A percentile compares a stretch with the other conserved stretches of the same genome.
phyloP scores from a whole-genome alignment of 176 grass and related monocot species.

The Triticum monococcum region DNA sequence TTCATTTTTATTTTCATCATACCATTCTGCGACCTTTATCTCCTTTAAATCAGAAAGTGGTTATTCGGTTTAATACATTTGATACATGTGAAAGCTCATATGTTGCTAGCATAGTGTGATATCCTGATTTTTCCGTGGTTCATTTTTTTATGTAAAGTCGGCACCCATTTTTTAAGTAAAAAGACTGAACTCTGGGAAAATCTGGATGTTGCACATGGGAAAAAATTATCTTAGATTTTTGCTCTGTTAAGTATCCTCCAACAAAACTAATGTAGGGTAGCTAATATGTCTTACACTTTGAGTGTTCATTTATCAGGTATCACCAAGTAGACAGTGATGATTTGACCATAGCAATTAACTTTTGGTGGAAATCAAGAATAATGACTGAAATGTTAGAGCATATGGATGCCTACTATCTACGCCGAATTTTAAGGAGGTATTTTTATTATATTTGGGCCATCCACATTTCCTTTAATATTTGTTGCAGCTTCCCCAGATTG shows the following conservation, averaged over 20 bases:
- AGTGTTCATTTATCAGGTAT: slow-evolving; percentile 68
- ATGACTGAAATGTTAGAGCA: slow-evolving; percentile 85
- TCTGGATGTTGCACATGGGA: background rate
- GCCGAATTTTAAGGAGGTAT: slow-evolving; percentile 87
- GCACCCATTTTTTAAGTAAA: background rate
- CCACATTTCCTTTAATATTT: slow-evolving; percentile 1
- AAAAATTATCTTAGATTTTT: background rate
- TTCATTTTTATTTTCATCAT: background rate
- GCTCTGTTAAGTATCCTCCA: background rate
- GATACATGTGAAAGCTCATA: background rate
- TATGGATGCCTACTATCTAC: slow-evolving; percentile 96
- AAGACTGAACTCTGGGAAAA: background rate
- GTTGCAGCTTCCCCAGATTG: background rate
- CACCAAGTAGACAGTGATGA: slow-evolving; percentile 96
- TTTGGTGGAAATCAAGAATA: slow-evolving; percentile 93
- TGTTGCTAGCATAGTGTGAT: background rate
- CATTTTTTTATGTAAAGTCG: background rate
- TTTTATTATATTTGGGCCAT: slow-evolving; percentile 18
- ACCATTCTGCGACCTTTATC: background rate
- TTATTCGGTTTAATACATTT: background rate
- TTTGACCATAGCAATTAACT: slow-evolving; percentile 91
- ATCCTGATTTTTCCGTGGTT: background rate
- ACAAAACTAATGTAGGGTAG: slow-evolving; percentile 1
- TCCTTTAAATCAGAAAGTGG: background rate
- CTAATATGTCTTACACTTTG: slow-evolving; percentile 1